Percentiles rank a stretch among this genome's conserved stretches.
Evolutionary conservation across 139 green algal genomes (phyloP).

Genomic region (Micractinium sp.): DNA sequence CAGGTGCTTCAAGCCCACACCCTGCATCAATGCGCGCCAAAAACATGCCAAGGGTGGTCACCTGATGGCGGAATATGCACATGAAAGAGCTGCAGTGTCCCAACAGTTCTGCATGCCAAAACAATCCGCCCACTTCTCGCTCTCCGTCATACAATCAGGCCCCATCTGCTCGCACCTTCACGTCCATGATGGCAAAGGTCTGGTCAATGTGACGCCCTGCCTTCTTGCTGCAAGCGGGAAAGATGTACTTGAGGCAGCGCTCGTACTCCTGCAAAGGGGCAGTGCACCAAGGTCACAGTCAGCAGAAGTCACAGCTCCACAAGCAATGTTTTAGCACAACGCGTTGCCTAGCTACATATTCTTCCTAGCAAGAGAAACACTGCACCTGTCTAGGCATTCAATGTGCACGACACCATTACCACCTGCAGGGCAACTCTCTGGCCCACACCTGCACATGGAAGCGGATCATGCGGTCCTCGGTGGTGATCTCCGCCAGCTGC

Average conservation of each 20-base stretch:
- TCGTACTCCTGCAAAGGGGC: conserved; percentile 80
- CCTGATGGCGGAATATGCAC: background rate
- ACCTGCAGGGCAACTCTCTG: background rate
- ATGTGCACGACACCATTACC: background rate
- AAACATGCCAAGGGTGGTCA: conserved; percentile 11
- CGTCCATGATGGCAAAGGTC: conserved; percentile 92
- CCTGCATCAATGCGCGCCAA: background rate
- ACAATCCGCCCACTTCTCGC: background rate
- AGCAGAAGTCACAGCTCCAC: background rate
- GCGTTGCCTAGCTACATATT: too few species aligned
- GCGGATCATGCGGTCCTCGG: conserved; percentile 88
- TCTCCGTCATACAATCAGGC: background rate
- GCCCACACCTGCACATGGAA: conserved; percentile 78
- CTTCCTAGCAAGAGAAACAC: background rate
- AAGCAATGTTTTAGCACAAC: background rate
- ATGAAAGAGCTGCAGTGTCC: background rate
- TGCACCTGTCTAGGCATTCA: background rate
- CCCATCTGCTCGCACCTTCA: conserved; percentile 54
- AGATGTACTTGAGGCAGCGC: conserved; percentile 84
- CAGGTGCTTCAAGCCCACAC: conserved; percentile 75
- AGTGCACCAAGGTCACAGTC: background rate
- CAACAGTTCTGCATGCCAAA: background rate
- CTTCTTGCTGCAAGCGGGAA: conserved; percentile 79
- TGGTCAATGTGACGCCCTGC: conserved; percentile 76
- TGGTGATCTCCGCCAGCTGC: conserved; percentile 78